phyloP scores from a whole-genome alignment of 352 stramenopile species.

The Pythium plurisporium region DNA sequence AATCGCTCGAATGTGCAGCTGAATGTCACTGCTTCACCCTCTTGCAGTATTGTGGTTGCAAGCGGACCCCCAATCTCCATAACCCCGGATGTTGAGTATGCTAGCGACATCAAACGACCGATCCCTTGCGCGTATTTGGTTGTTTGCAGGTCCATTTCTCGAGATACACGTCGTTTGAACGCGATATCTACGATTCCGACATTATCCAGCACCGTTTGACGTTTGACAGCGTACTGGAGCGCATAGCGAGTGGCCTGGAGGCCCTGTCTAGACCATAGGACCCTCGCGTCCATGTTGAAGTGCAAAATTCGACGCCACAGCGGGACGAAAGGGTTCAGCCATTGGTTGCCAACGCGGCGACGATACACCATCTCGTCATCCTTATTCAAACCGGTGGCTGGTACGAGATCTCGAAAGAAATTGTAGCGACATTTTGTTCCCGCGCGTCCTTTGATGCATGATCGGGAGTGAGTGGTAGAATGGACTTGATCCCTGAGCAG shows the following conservation, averaged over 20 bases:
- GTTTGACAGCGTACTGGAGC: slow-evolving; percentile 25
- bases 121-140: slow-evolving; percentile 12
- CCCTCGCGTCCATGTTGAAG: slow-evolving; percentile 28
- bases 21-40: slow-evolving; percentile 20
- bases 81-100: slow-evolving; percentile 15
- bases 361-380: slow-evolving; percentile 17
- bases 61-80: slow-evolving; percentile 29
- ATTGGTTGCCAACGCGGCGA: slow-evolving; percentile 23
- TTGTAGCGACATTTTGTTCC: slow-evolving; percentile 25
- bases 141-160: neutral
- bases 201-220: slow-evolving; percentile 25
- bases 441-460: slow-evolving; percentile 18
- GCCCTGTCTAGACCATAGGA: slow-evolving; percentile 13
- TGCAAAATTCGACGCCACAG: slow-evolving; percentile 22
- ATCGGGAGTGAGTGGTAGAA: slow-evolving; percentile 10
- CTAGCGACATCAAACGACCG: slow-evolving; percentile 16
- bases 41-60: slow-evolving; percentile 18
- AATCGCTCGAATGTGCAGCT: slow-evolving; percentile 24
- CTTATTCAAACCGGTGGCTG: neutral
- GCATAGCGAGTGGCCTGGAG: slow-evolving; percentile 22
- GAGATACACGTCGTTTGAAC: slow-evolving; percentile 11
- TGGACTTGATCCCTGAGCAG: slow-evolving; percentile 19
- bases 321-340: slow-evolving; percentile 21
- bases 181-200: slow-evolving; percentile 20
- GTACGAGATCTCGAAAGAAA: slow-evolving; percentile 18